Percentiles rank a stretch among this genome's conserved stretches.
These are phyloP conservation scores for Lycium ferocissimum DNA, from an alignment of 257 asterid genomes.

Conservation along the genomic window DNA sequence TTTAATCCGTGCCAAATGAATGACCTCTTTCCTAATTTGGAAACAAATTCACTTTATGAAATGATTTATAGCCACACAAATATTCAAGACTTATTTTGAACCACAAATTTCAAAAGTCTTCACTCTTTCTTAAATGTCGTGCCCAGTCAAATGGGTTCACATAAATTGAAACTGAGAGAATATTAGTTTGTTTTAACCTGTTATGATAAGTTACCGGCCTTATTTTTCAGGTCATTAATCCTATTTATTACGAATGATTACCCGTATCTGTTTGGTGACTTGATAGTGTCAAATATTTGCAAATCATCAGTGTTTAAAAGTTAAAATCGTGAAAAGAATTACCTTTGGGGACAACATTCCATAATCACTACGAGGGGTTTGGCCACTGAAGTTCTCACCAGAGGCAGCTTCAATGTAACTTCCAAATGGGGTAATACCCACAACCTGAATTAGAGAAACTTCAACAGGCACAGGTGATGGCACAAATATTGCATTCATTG, in stretches of 20 bases:
- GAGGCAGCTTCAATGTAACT: constrained; percentile 78
- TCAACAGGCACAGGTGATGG: constrained; percentile 88
- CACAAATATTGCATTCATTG: constrained; percentile 83
- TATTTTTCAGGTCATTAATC: not conserved
- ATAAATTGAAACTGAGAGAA: no score
- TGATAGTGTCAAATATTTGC: not conserved
- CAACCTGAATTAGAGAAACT: constrained; percentile 85
- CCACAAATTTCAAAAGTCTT: no score
- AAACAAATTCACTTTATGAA: no score
- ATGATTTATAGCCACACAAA: no score
- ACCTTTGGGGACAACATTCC: constrained; percentile 91
- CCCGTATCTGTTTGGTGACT: not conserved
- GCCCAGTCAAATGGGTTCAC: no score
- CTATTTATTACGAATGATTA: not conserved
- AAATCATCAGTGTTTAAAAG: not conserved
- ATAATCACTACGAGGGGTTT: constrained; percentile 39
- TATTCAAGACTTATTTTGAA: no score
- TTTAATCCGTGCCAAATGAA: no score
- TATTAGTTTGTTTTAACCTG: not conserved
- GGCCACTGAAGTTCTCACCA: constrained; percentile 57
- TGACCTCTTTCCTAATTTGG: no score
- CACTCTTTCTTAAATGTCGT: no score
- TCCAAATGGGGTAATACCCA: constrained; percentile 73
- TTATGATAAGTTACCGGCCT: not conserved
- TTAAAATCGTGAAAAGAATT: not conserved